Evolutionary conservation across 2,329 filamentous ascomycete species (phyloP), one percentile per base, ranked within the genome.

Genomic region (Penicillium sp.): DNA sequence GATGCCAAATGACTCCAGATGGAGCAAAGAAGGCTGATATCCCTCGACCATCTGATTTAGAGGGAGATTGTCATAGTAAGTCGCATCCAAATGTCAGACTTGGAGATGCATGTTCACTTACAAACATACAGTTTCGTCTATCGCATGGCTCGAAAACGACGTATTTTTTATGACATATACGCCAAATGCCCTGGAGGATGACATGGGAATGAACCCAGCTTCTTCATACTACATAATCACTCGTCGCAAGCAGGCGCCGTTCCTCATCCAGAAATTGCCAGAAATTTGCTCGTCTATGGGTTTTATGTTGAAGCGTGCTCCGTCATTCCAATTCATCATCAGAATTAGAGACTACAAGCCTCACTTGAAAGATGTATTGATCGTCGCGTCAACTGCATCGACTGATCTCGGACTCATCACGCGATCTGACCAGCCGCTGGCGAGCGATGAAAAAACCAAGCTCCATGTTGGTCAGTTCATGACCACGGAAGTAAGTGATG

Each of bases 71-170:
- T 67, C 85, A 90, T 73, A 84, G 88, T 90, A 79, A 70, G 82
- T 75, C 14, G 23, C 1, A 47, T 7, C 50, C 18, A 18, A 32
- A 7, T n/a, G 13, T 11, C 7, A 13, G 10, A 19, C 13, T 32
- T 11, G n/a, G 23, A 19, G 2, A 16, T 35, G 10, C n/a, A 10
- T 2, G n/a, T 30, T 39, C 36, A 30, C 55, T 62, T 38, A 62
- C 14, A 16, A 23, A 35, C 32, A 29, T 41, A 26, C 56, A 76
- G 90, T 95, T 2, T 90, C 91, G 4, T 88, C 88, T 14, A 80
- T 99, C 38, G 81, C 82, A 35, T 99, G 95, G 94, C 81, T 97
- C 18, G 89, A 94, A 67, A 96, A 94, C 63, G 78, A 95, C 63
- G 77, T 93, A 2, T 95, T 97, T 69, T 79, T 97, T 41, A 81